Conservation (phyloP, 2,329 filamentous ascomycete genomes). For the Fusarium sp. region DNA sequence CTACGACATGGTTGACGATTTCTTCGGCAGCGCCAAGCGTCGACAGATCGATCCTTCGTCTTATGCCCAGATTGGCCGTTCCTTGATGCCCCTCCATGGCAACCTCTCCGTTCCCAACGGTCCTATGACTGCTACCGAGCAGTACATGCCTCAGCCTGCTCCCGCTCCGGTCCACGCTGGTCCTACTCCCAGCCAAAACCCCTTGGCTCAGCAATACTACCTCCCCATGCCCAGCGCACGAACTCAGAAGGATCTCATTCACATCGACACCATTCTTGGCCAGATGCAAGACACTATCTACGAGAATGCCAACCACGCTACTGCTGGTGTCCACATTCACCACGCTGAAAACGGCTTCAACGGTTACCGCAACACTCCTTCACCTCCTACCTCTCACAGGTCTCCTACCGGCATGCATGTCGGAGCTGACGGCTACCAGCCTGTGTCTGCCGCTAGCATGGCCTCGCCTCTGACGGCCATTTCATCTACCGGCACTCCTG, state of each 20-base stretch:
- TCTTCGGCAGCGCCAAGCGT: conserved; percentile 93
- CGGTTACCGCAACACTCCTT: conserved; percentile 68
- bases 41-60: conserved; percentile 88
- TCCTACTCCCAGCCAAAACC: conserved; percentile 67
- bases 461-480: conserved; percentile 69
- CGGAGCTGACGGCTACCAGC: conserved; percentile 51
- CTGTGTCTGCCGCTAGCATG: conserved; percentile 65
- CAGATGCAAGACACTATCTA: conserved; percentile 97
- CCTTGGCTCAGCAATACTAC: conserved; percentile 78
- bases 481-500: conserved; percentile 76
- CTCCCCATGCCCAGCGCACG: conserved; percentile 88
- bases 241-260: conserved; percentile 92
- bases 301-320: conserved; percentile 86
- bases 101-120: conserved; percentile 71
- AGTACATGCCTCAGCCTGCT: conserved; percentile 63
- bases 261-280: conserved; percentile 94
- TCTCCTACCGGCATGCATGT: conserved; percentile 49
- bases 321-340: conserved; percentile 81
- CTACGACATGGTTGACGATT: conserved; percentile 91
- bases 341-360: conserved; percentile 73
- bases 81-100: conserved; percentile 83
- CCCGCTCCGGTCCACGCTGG: conserved; percentile 63
- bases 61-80: conserved; percentile 92
- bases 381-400: conserved; percentile 57
- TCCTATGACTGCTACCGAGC: conserved; percentile 56